Percentiles rank a stretch among this genome's conserved stretches.
Evolutionary conservation across 169 alveolate genomes (phyloP).

Genomic region (Cryptosporidium viatorum): DNA sequence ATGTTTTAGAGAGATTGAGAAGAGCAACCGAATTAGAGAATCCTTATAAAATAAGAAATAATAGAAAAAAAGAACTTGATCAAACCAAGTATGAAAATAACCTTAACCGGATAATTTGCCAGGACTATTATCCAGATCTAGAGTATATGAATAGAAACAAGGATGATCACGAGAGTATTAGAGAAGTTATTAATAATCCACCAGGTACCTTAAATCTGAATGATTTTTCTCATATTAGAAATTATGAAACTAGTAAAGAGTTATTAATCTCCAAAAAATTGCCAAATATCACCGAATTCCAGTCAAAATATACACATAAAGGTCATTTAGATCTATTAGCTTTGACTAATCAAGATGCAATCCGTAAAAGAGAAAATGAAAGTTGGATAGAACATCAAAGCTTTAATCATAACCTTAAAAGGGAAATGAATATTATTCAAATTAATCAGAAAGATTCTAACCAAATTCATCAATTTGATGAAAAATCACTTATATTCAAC

Average conservation of each 20-base stretch:
- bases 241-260: background rate
- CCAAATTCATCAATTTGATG: background rate
- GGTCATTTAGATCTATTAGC: conserved; percentile 10
- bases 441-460: background rate
- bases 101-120: conserved; percentile 8
- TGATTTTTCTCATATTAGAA: background rate
- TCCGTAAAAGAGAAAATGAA: background rate
- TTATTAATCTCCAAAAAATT: background rate
- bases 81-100: background rate
- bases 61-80: background rate
- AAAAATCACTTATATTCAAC: conserved; percentile 2
- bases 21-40: conserved; percentile 38
- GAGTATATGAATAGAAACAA: conserved; percentile 29
- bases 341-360: background rate
- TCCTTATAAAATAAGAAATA: background rate
- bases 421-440: conserved; percentile 29
- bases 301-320: conserved; percentile 29
- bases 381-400: conserved; percentile 65
- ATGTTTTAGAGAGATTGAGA: conserved; percentile 18
- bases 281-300: conserved; percentile 33
- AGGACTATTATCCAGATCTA: conserved; percentile 52
- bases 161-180: background rate
- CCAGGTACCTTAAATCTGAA: conserved; percentile 52
- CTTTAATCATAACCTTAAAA: conserved; percentile 21
- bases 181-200: background rate